Conservation (phyloP, 2,329 filamentous ascomycete species). For the Ilyonectria mors-panacis region DNA sequence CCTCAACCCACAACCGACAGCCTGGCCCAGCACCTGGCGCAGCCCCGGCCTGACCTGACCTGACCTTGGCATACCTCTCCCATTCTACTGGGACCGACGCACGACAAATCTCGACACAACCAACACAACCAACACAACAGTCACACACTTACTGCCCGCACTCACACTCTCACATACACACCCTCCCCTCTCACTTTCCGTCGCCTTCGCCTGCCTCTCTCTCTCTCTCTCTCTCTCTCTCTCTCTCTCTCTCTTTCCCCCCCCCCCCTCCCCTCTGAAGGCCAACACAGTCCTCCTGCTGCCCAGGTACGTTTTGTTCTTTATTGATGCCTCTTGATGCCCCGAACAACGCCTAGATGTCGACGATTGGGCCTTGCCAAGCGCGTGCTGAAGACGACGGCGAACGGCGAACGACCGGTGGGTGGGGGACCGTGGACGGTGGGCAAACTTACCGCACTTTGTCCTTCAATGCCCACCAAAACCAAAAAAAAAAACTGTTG, state of each 20-base stretch:
- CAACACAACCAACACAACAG: constrained; percentile 20
- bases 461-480: constrained; percentile 16
- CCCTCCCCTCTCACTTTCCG: constrained; percentile 15
- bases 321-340: not conserved
- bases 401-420: constrained; percentile 31
- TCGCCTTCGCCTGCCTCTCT: constrained; percentile 11
- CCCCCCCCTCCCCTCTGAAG: constrained; percentile 9
- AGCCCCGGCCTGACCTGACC: constrained; percentile 42
- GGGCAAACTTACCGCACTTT: constrained; percentile 26
- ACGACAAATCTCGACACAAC: constrained; percentile 27
- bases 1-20: constrained; percentile 20
- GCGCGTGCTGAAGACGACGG: constrained; percentile 22
- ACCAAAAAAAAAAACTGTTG: constrained; percentile 38
- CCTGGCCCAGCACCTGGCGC: constrained; percentile 25
- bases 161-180: constrained; percentile 22
- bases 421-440: constrained; percentile 17
- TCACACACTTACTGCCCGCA: constrained; percentile 14
- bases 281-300: constrained; percentile 4
- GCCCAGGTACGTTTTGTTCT: constrained; percentile 10
- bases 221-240: constrained; percentile 10
- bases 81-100: constrained; percentile 42
- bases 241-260: constrained; percentile 2
- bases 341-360: constrained; percentile 16
- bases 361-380: constrained; percentile 13
- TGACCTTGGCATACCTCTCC: constrained; percentile 41